Evolutionary conservation across 805 yeast genomes (phyloP).

Genomic region (Candida nanaspora): DNA sequence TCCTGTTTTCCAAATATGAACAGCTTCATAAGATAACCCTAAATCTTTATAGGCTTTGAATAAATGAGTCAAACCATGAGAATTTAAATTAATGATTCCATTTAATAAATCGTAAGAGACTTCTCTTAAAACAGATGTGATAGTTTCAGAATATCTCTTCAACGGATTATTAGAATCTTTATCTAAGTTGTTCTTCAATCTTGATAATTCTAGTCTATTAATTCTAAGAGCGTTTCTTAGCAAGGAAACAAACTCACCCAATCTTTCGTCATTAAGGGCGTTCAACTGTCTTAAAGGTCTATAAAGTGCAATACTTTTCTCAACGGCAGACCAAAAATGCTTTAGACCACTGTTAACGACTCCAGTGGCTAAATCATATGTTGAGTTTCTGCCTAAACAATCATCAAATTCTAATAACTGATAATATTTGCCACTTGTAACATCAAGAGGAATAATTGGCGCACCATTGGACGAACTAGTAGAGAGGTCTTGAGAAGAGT

Average conservation of each 20-base stretch:
- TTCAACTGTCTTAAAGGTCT: slow-evolving; percentile 38
- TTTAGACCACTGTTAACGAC: slow-evolving; percentile 27
- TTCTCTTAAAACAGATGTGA: slow-evolving; percentile 36
- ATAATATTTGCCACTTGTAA: too few relatives aligned
- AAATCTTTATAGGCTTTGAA: slow-evolving; percentile 54
- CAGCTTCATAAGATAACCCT: slow-evolving; percentile 52
- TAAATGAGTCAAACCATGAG: slow-evolving; percentile 48
- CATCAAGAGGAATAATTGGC: too few relatives aligned
- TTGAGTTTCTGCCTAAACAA: slow-evolving; percentile 27
- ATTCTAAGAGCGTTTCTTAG: slow-evolving; percentile 50
- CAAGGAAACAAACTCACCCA: slow-evolving; percentile 39
- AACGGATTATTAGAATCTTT: slow-evolving; percentile 45
- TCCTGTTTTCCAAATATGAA: slow-evolving; percentile 60
- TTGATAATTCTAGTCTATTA: slow-evolving; percentile 43
- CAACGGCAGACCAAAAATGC: slow-evolving; percentile 45
- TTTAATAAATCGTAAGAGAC: slow-evolving; percentile 40
- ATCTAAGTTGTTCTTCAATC: slow-evolving; percentile 50
- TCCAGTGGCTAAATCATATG: slow-evolving; percentile 26
- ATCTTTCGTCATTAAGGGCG: slow-evolving; percentile 36
- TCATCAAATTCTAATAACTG: slow-evolving; percentile 34
- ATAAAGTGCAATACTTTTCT: slow-evolving; percentile 42
- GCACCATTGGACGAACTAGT: too few relatives aligned
- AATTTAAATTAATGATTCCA: slow-evolving; percentile 31
- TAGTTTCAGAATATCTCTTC: slow-evolving; percentile 37
- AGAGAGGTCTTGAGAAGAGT: neutral